Evolutionary conservation across 2,329 filamentous ascomycete genomes (phyloP).

Genomic region (Pseudonectria buxi): DNA sequence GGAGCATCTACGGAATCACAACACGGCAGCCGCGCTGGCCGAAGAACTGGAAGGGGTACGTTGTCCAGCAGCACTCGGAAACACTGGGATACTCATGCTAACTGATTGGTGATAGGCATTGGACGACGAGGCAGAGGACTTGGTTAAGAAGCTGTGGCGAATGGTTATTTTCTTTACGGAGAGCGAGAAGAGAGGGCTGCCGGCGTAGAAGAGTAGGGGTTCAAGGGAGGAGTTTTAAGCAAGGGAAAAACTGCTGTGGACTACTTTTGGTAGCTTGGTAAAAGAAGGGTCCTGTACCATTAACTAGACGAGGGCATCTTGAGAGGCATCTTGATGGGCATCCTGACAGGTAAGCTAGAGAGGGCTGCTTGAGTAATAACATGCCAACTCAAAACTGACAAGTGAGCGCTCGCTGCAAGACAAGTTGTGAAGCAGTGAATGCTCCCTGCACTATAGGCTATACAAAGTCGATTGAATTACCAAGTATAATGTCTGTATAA

Average conservation of each 20-base stretch:
- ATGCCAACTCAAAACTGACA: too few species aligned
- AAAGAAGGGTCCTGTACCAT: too few species aligned
- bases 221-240: not conserved
- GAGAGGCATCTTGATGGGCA: too few species aligned
- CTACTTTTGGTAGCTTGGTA: too few species aligned
- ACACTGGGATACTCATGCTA: not conserved
- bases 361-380: too few species aligned
- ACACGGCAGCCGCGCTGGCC: constrained; percentile 70
- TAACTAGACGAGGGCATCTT: too few species aligned
- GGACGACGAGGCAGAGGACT: constrained; percentile 87
- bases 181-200: constrained; percentile 82
- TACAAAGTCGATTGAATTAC: too few species aligned
- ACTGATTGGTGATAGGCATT: constrained; percentile 53
- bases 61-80: constrained; percentile 13
- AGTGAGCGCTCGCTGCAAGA: too few species aligned
- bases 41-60: constrained; percentile 78
- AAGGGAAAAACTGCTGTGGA: not conserved
- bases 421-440: too few species aligned
- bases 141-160: constrained; percentile 96
- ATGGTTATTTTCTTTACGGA: constrained; percentile 99
- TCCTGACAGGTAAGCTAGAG: too few species aligned
- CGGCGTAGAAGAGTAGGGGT: constrained; percentile 42
- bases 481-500: too few species aligned
- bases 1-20: constrained; percentile 71
- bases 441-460: constrained; percentile 5